Conservation (phyloP, 441 rosid genomes). For the Gossypium lobatum region DNA sequence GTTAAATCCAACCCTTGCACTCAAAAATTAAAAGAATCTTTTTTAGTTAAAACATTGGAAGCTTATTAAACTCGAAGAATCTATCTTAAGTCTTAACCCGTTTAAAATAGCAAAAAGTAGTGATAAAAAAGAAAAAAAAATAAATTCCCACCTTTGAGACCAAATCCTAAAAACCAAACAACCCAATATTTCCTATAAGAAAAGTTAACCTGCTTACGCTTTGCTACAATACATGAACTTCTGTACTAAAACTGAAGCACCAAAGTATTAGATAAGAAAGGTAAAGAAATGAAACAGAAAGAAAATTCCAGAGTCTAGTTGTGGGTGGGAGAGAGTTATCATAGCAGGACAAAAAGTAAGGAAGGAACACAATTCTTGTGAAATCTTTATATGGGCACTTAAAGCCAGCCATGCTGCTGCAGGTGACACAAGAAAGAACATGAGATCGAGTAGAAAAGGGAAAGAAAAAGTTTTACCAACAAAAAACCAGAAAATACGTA, state of each 20-base stretch:
- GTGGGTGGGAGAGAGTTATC: slow-evolving; percentile 26
- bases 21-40: background rate
- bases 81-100: background rate
- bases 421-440: slow-evolving; percentile 28
- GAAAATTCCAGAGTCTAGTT: slow-evolving; percentile 13
- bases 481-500: background rate
- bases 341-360: slow-evolving; percentile 28
- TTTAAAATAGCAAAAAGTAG: background rate
- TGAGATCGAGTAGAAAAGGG: slow-evolving; percentile 13
- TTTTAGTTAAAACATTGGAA: background rate
- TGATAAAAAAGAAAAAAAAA: background rate
- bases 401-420: slow-evolving; percentile 69
- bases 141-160: background rate
- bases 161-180: background rate
- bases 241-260: background rate
- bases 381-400: slow-evolving; percentile 44
- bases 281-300: slow-evolving; percentile 6
- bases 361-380: slow-evolving; percentile 59
- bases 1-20: background rate
- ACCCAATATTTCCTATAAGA: background rate
- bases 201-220: background rate
- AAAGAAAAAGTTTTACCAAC: slow-evolving; percentile 1
- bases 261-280: background rate
- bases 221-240: background rate
- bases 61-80: background rate